phyloP scores from a whole-genome alignment of 306 rosid species.

The Alnus glutinosa region DNA sequence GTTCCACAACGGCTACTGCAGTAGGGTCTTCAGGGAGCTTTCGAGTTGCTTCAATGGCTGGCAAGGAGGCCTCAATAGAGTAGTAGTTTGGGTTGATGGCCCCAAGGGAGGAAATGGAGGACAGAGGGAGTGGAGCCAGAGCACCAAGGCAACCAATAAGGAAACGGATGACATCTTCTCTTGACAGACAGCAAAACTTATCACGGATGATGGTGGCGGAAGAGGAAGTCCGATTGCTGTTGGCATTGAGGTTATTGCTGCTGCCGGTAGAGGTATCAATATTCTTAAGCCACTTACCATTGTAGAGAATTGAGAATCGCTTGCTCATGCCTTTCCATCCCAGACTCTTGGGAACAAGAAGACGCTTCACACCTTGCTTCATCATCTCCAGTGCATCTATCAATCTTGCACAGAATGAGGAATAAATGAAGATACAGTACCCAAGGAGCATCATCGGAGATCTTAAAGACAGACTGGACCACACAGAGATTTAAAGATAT shows the following conservation, averaged over 20 bases:
- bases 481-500: not conserved
- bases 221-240: slow-evolving; percentile 54
- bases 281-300: slow-evolving; percentile 90
- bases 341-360: slow-evolving; percentile 82
- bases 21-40: slow-evolving; percentile 74
- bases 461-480: not conserved
- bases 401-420: slow-evolving; percentile 47
- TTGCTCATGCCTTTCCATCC: slow-evolving; percentile 98
- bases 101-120: slow-evolving; percentile 74
- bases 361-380: slow-evolving; percentile 93
- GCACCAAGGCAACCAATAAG: slow-evolving; percentile 97
- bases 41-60: slow-evolving; percentile 60
- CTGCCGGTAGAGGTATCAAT: slow-evolving; percentile 53
- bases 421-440: not conserved
- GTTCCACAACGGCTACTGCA: slow-evolving; percentile 81
- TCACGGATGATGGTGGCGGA: slow-evolving; percentile 42
- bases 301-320: slow-evolving; percentile 87
- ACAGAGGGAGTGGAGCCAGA: slow-evolving; percentile 91
- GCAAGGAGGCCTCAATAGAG: slow-evolving; percentile 62
- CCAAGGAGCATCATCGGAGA: not conserved
- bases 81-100: slow-evolving; percentile 70
- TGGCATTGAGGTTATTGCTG: slow-evolving; percentile 51
- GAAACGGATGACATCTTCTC: slow-evolving; percentile 98
- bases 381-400: slow-evolving; percentile 97
- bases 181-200: slow-evolving; percentile 83